Conservation (phyloP, 495 filamentous ascomycete genomes). For the Penicillium turbatum region DNA sequence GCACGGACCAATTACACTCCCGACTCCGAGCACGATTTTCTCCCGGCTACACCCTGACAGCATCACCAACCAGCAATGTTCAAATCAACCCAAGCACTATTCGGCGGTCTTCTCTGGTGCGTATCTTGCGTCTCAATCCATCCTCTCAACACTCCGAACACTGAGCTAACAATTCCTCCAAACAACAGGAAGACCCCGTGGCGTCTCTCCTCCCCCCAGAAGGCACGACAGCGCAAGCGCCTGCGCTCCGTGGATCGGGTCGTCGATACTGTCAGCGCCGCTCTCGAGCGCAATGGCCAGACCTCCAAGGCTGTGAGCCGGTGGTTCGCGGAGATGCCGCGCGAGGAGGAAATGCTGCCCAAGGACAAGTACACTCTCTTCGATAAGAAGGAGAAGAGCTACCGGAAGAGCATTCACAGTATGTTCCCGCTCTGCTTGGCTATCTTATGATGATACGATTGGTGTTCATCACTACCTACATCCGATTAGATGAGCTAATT, state of each 20-base stretch:
- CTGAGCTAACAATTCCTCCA: slow-evolving; percentile 12
- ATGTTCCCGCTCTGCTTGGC: slow-evolving; percentile 36
- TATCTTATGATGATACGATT: neutral
- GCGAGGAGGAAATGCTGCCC: slow-evolving; percentile 91
- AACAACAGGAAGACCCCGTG: slow-evolving; percentile 88
- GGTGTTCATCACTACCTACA: neutral
- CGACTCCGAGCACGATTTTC: slow-evolving; percentile 31
- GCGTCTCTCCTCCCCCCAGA: slow-evolving; percentile 87
- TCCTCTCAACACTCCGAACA: neutral
- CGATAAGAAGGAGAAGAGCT: slow-evolving; percentile 90
- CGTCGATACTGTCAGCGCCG: slow-evolving; percentile 68
- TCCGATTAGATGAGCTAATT: neutral
- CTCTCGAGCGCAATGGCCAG: slow-evolving; percentile 66
- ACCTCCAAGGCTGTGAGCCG: slow-evolving; percentile 68
- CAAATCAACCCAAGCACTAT: slow-evolving; percentile 69
- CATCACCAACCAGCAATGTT: slow-evolving; percentile 46
- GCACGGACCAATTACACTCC: slow-evolving; percentile 29
- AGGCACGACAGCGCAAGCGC: slow-evolving; percentile 81
- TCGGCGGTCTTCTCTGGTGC: slow-evolving; percentile 81
- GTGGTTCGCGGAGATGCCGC: slow-evolving; percentile 95
- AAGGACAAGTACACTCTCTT: slow-evolving; percentile 98
- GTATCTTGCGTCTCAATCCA: neutral
- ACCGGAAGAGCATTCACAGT: slow-evolving; percentile 97
- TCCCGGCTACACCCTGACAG: slow-evolving; percentile 12
- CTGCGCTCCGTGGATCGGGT: slow-evolving; percentile 81